These are phyloP conservation scores for Lipomyces orientalis DNA, from an alignment of 805 yeast species.

Conservation along the genomic window DNA sequence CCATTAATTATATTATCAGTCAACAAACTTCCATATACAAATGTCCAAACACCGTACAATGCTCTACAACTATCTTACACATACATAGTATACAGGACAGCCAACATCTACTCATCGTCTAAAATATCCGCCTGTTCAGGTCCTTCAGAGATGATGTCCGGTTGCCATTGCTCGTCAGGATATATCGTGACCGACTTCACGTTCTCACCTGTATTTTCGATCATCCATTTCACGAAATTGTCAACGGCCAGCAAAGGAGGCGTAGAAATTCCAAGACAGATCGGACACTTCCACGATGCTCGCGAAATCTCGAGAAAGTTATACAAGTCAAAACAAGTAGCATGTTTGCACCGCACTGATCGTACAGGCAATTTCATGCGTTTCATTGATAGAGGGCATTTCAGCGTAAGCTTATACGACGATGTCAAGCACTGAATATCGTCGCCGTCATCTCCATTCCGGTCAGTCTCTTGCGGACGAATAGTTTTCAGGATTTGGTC, in stretches of 20 bases:
- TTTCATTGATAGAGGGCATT: conserved; percentile 15
- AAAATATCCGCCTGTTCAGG: not conserved
- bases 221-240: conserved; percentile 44
- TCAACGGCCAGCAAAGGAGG: conserved; percentile 11
- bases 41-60: not conserved
- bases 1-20: no score
- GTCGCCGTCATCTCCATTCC: conserved; percentile 4
- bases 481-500: not conserved
- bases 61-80: not conserved
- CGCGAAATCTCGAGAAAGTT: conserved; percentile 9
- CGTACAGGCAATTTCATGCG: conserved; percentile 13
- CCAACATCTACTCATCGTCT: not conserved
- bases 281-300: conserved; percentile 19
- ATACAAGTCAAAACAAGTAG: conserved; percentile 14
- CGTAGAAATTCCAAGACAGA: conserved; percentile 7
- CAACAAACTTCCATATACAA: not conserved
- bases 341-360: conserved; percentile 7
- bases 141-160: not conserved
- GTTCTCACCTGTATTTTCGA: not conserved
- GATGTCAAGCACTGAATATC: conserved; percentile 11
- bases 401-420: not conserved
- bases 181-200: not conserved
- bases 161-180: not conserved
- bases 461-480: not conserved
- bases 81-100: not conserved